Evolutionary conservation across 139 green algal genomes (phyloP), one percentile per base, ranked within the genome.

Genomic region (Chlorella sp.): DNA sequence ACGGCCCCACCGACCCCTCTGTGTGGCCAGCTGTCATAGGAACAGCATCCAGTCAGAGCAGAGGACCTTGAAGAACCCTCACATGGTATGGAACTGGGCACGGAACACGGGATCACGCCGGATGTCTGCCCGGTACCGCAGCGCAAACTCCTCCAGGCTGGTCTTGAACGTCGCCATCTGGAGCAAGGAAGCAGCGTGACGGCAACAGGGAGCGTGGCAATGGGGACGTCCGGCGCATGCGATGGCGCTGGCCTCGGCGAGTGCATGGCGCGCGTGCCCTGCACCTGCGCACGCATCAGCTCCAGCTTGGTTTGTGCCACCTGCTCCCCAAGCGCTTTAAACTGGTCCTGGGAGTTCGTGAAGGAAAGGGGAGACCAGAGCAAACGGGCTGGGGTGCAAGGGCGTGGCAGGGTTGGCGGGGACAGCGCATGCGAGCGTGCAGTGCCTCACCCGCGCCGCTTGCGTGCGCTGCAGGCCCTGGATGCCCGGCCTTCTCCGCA

Each of bases 21-120:
- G n/a, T n/a, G n/a, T n/a, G n/a, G n/a, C n/a, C n/a, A n/a, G n/a
- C n/a, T n/a, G n/a, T n/a, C n/a, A n/a, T n/a, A n/a, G n/a, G n/a
- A n/a, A n/a, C n/a, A n/a, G n/a, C n/a, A n/a, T n/a, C n/a, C n/a
- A n/a, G n/a, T n/a, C n/a, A n/a, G n/a, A n/a, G n/a, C n/a, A n/a
- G n/a, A n/a, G n/a, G n/a, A n/a, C n/a, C n/a, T n/a, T n/a, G n/a
- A n/a, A n/a, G n/a, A n/a, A n/a, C n/a, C n/a, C n/a, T n/a, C n/a
- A n/a, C 94, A 98, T 98, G 31, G 76, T 75, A 75, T 98, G 94
- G 78, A 98, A 98, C 63, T 93, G 86, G 21, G 93, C 91, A 11
- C 95, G 77, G 80, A 99, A 98, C 29, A 81, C 86, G 6, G 96
- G 94, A 68, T 98, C 89, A 14, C 82, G 76, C 0, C 90, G 69